These are phyloP conservation scores for Yamadazyma paraphyllophila DNA, from an alignment of 805 yeast genomes.

Conservation along the genomic window DNA sequence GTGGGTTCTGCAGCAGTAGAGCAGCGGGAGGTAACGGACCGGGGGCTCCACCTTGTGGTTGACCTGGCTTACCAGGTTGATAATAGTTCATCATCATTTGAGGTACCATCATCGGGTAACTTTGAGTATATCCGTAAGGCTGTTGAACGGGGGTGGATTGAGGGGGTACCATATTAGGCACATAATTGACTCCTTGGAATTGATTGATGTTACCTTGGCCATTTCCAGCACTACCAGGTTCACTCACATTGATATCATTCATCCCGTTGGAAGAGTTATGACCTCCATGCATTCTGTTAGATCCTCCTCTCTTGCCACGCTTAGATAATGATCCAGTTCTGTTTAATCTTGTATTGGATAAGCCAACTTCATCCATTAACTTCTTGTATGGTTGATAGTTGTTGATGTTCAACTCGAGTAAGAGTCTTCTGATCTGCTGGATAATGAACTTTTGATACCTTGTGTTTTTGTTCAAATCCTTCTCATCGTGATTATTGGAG, in stretches of 20 bases:
- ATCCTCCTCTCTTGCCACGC: conserved; percentile 17
- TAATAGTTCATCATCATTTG: conserved; percentile 10
- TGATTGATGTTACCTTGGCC: not conserved
- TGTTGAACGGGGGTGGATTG: not conserved
- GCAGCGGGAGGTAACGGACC: conserved; percentile 11
- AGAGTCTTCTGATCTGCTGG: conserved; percentile 58
- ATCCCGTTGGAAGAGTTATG: not conserved
- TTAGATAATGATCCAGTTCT: conserved; percentile 23
- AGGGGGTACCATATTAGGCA: not conserved
- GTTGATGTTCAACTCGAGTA: conserved; percentile 56
- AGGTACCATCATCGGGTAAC: conserved; percentile 8
- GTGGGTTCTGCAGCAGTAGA: not conserved
- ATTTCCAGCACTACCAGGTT: not conserved
- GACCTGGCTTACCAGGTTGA: conserved; percentile 6
- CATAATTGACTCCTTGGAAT: conserved; percentile 5
- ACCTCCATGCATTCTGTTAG: conserved; percentile 5
- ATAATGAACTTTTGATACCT: conserved; percentile 54
- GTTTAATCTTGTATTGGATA: conserved; percentile 39
- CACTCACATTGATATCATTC: conserved; percentile 1
- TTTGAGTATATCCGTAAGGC: not conserved
- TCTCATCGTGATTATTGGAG: conserved; percentile 25
- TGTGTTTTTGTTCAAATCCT: conserved; percentile 28
- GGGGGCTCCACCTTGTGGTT: too few species aligned
- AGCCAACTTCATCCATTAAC: conserved; percentile 88
- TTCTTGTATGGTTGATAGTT: conserved; percentile 74